These are phyloP conservation scores for Fusarium sp. DNA, from an alignment of 2,329 filamentous ascomycete species.

Conservation along the genomic window DNA sequence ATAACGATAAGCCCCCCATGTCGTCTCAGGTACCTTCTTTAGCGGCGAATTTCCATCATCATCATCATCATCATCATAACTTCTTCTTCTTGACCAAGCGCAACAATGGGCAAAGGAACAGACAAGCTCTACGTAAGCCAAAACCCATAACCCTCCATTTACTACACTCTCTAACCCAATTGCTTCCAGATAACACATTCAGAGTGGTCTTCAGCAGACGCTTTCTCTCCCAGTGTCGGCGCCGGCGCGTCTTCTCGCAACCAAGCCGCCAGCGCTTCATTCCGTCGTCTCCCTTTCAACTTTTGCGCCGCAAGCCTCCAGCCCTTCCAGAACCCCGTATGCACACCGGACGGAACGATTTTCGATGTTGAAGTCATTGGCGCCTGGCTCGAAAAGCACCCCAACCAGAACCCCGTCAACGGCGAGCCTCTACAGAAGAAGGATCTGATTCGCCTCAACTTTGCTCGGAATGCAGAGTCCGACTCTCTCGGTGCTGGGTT, in stretches of 20 bases:
- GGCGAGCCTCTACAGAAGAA: conserved; percentile 80
- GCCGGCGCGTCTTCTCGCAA: conserved; percentile 70
- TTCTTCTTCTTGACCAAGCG: conserved; percentile 1
- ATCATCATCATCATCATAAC: neutral
- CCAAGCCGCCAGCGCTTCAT: conserved; percentile 61
- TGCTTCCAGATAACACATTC: conserved; percentile 82
- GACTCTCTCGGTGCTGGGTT: conserved; percentile 60
- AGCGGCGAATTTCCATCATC: conserved; percentile 28
- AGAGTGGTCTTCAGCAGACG: conserved; percentile 93
- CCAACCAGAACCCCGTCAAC: conserved; percentile 86
- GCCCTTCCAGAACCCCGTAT: conserved; percentile 94
- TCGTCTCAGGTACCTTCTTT: conserved; percentile 28
- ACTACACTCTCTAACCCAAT: conserved; percentile 1
- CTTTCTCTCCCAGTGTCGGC: conserved; percentile 84
- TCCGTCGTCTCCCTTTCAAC: conserved; percentile 95
- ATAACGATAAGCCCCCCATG: conserved; percentile 39
- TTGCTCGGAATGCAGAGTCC: conserved; percentile 86
- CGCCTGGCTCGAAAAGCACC: conserved; percentile 91
- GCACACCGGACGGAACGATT: conserved; percentile 85
- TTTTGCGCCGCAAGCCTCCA: conserved; percentile 97
- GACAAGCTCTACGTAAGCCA: conserved; percentile 58
- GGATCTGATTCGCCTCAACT: conserved; percentile 90
- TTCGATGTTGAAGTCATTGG: conserved; percentile 96
- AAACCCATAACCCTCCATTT: neutral
- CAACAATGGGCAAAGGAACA: conserved; percentile 57